Percentiles rank a stretch among this genome's conserved stretches.
These are phyloP conservation scores for Calophaca sinica DNA, from an alignment of 306 rosid species.

Conservation along the genomic window DNA sequence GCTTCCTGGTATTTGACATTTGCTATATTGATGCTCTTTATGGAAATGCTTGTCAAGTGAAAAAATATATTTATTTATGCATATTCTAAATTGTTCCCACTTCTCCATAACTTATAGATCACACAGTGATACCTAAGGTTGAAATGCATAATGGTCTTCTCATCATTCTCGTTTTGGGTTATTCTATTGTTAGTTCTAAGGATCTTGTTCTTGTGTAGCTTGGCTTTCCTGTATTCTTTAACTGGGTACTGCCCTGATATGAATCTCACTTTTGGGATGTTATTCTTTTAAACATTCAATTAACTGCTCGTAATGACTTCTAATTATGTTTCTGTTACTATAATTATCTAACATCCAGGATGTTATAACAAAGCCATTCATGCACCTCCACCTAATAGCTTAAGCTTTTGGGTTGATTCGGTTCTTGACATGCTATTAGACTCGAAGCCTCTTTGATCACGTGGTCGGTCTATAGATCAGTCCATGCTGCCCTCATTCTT, in stretches of 20 bases:
- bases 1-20: constrained; percentile 30
- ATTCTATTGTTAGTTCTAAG: background rate
- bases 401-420: too few species aligned
- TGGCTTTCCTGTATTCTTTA: background rate
- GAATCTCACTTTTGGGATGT: too few species aligned
- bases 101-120: background rate
- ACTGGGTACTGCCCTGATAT: too few species aligned
- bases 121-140: constrained; percentile 7
- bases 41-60: constrained; percentile 13
- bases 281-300: too few species aligned
- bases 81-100: background rate
- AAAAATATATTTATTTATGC: constrained; percentile 8
- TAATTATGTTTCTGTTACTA: too few species aligned
- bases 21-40: constrained; percentile 10
- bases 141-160: background rate
- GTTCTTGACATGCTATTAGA: too few species aligned
- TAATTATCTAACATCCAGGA: too few species aligned
- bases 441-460: too few species aligned
- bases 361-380: too few species aligned
- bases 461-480: too few species aligned
- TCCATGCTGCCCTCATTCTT: too few species aligned
- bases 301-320: too few species aligned
- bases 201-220: constrained; percentile 25
- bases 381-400: background rate
- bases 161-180: constrained; percentile 8